phyloP scores from a whole-genome alignment of 805 yeast genomes.

The Metschnikowia peoriensis region DNA sequence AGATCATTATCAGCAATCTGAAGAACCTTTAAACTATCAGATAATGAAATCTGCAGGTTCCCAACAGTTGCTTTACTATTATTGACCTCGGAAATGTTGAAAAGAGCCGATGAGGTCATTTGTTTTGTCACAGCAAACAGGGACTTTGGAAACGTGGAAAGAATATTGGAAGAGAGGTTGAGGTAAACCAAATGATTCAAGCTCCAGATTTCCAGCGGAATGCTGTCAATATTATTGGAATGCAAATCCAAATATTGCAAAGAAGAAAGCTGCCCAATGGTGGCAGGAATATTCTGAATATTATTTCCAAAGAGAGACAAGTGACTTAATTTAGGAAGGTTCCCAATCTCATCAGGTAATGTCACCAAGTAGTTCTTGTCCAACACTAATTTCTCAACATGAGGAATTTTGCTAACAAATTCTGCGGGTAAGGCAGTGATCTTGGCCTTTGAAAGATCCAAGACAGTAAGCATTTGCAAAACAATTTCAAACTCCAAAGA shows the following conservation, averaged over 20 bases:
- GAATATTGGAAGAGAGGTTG: slow-evolving; percentile 72
- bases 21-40: slow-evolving; percentile 54
- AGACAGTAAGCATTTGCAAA: slow-evolving; percentile 60
- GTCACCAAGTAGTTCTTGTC: slow-evolving; percentile 80
- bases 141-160: slow-evolving; percentile 59
- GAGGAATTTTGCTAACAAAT: slow-evolving; percentile 59
- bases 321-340: slow-evolving; percentile 55
- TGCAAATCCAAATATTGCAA: slow-evolving; percentile 75
- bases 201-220: slow-evolving; percentile 69
- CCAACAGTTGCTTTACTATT: neutral
- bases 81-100: neutral
- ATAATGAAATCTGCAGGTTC: slow-evolving; percentile 27
- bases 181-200: slow-evolving; percentile 53
- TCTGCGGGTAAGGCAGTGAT: slow-evolving; percentile 68
- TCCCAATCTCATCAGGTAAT: slow-evolving; percentile 67
- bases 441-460: slow-evolving; percentile 81
- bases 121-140: slow-evolving; percentile 33
- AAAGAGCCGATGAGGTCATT: slow-evolving; percentile 27
- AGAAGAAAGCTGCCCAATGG: slow-evolving; percentile 57
- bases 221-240: slow-evolving; percentile 70
- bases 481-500: slow-evolving; percentile 52
- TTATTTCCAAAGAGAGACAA: slow-evolving; percentile 75
- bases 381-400: slow-evolving; percentile 68
- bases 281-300: slow-evolving; percentile 64
- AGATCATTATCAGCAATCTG: slow-evolving; percentile 82